Base-by-base conservation (phyloP, 2,329 filamentous ascomycete species). In the Pleoardoris graminearum region DNA sequence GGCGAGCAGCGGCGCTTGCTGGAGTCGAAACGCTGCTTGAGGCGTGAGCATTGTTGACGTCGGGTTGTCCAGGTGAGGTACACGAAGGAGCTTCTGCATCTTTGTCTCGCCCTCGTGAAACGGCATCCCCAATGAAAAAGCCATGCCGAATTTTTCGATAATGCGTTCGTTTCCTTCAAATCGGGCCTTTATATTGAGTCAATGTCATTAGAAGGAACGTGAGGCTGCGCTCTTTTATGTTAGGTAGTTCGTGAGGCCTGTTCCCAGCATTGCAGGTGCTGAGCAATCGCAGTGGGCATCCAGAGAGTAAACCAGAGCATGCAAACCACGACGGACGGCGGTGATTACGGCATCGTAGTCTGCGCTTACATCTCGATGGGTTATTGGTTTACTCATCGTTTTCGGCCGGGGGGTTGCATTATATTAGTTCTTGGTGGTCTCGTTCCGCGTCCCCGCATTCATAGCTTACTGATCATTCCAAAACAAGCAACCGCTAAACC, bases 31-130 rank as follows among this genome's bases (percentile, higher is more conserved):
- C 1, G 79, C 83, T 19, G 87, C 86, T 14, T 83, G 78, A 4
- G 79, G 77, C 0, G 84, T 84, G 1, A 94, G 79, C 48, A 84
- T 84, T 0, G 80, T 76, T 1, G 80, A 73, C 0, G 88, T 91
- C 0, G 90, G 89, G 63, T 94, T 92, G 42, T 82, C 78, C 25
- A 71, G 58, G 2, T 74, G 68, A 0, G 86, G 85, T 0, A 86
- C 77, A 29, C 76, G 79, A 51, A 92, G 80, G 4, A 86, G 77
- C 14, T 75, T 69, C 51, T 88, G 88, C 72, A 93, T 83, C 43
- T 80, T 78, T 36, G 77, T 65, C 72, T 93, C 89, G 61, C 89
- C 89, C 8, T 80, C 70, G 70, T 89, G 85, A 78, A 83, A 91
- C 39, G 75, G 63, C 53, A 77, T 66, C 4, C 70, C 75, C 56